These are phyloP conservation scores for Zygotorulaspora sp. DNA, from an alignment of 805 yeast species.

Conservation along the genomic window DNA sequence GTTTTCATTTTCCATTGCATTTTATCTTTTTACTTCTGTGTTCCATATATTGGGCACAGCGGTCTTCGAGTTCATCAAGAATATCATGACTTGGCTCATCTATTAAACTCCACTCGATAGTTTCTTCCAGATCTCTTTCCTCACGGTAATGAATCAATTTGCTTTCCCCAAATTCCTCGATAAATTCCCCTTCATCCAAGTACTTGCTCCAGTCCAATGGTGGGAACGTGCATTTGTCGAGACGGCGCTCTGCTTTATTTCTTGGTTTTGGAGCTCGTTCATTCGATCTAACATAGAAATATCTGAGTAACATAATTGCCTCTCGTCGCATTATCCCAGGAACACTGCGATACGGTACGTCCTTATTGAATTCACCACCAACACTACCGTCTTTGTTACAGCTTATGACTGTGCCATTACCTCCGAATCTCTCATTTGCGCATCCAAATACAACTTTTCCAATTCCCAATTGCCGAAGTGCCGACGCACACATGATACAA, in stretches of 20 bases:
- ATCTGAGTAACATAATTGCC: slow-evolving; percentile 74
- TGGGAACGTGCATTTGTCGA: slow-evolving; percentile 57
- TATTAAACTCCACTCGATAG: slow-evolving; percentile 28
- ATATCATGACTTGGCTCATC: slow-evolving; percentile 18
- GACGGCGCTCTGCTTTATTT: slow-evolving; percentile 61
- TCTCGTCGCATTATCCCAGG: slow-evolving; percentile 82
- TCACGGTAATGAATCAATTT: slow-evolving; percentile 15
- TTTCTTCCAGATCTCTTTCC: slow-evolving; percentile 17
- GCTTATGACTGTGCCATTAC: slow-evolving; percentile 81
- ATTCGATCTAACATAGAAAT: slow-evolving; percentile 83
- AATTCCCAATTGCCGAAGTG: slow-evolving; percentile 75
- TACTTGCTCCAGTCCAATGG: slow-evolving; percentile 52
- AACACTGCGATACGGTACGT: slow-evolving; percentile 45
- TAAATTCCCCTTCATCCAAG: slow-evolving; percentile 48
- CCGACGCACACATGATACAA: slow-evolving; percentile 96
- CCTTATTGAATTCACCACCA: slow-evolving; percentile 8
- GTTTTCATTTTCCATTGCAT: slow-evolving; percentile 4
- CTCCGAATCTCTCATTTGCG: slow-evolving; percentile 93
- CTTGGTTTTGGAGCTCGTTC: slow-evolving; percentile 79
- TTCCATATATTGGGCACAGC: slow-evolving; percentile 11
- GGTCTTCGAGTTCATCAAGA: slow-evolving; percentile 11
- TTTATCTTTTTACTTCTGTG: slow-evolving; percentile 11
- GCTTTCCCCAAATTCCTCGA: slow-evolving; percentile 20
- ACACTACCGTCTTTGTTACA: slow-evolving; percentile 44
- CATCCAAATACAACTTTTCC: slow-evolving; percentile 81